Evolutionary conservation across 768 basidiomycete genomes (phyloP).

Genomic region (Tylopilus vinaceipallidus): DNA sequence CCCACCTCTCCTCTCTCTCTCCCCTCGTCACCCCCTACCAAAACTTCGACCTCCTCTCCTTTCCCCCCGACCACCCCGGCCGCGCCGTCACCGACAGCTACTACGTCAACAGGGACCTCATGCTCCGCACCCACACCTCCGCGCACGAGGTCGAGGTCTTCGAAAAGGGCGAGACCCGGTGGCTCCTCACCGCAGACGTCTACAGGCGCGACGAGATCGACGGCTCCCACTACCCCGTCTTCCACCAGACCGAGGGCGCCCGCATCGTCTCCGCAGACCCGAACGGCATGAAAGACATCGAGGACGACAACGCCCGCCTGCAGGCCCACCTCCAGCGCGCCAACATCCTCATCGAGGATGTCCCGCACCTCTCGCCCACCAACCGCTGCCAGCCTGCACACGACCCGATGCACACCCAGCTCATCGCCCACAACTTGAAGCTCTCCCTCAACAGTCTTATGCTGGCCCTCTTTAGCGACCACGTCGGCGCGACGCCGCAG

Average conservation of each 20-base stretch:
- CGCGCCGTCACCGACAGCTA: slow-evolving; percentile 90
- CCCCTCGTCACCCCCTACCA: slow-evolving; percentile 87
- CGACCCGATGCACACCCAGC: slow-evolving; percentile 66
- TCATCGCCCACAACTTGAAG: slow-evolving; percentile 85
- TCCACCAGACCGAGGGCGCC: slow-evolving; percentile 98
- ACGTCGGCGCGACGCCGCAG: slow-evolving; percentile 44
- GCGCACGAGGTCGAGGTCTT: slow-evolving; percentile 97
- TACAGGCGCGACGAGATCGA: slow-evolving; percentile 99
- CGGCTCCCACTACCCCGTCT: slow-evolving; percentile 93
- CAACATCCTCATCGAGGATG: slow-evolving; percentile 85
- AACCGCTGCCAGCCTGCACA: slow-evolving; percentile 85
- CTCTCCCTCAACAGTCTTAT: slow-evolving; percentile 85
- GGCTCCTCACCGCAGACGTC: slow-evolving; percentile 95
- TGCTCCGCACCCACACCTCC: slow-evolving; percentile 98
- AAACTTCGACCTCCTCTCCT: slow-evolving; percentile 97
- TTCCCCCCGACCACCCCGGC: slow-evolving; percentile 91
- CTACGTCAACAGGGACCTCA: slow-evolving; percentile 85
- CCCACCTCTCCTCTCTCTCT: slow-evolving; percentile 73
- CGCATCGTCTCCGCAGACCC: slow-evolving; percentile 67
- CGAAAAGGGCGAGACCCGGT: slow-evolving; percentile 66
- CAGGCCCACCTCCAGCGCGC: slow-evolving; percentile 57
- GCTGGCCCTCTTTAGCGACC: slow-evolving; percentile 73
- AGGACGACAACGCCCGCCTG: slow-evolving; percentile 69
- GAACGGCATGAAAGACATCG: slow-evolving; percentile 57
- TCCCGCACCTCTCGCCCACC: slow-evolving; percentile 63